A percentile compares a stretch with the other conserved stretches of the same genome.
Evolutionary conservation across 768 basidiomycete genomes (phyloP).

Genomic region (Boletales sp.): DNA sequence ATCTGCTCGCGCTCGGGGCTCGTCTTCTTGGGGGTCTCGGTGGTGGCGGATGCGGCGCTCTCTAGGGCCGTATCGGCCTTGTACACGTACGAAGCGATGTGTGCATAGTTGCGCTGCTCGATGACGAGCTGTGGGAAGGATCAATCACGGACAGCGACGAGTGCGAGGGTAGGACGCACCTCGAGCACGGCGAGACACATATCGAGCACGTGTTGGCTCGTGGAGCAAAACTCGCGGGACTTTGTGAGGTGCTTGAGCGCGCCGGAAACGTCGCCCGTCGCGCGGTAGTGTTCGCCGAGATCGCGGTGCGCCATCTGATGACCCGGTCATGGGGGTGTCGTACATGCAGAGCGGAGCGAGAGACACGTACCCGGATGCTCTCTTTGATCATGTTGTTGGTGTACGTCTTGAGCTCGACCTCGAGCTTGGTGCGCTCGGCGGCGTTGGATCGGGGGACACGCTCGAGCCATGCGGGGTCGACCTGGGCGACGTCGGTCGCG

Average conservation of each 20-base stretch:
- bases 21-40: slow-evolving; percentile 41
- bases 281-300: slow-evolving; percentile 74
- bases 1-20: slow-evolving; percentile 58
- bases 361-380: slow-evolving; percentile 75
- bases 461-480: slow-evolving; percentile 75
- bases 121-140: slow-evolving; percentile 63
- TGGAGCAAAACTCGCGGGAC: slow-evolving; percentile 88
- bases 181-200: slow-evolving; percentile 84
- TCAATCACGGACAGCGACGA: not conserved
- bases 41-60: slow-evolving; percentile 32
- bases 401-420: slow-evolving; percentile 94
- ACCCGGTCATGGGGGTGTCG: not conserved
- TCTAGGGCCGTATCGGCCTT: slow-evolving; percentile 94
- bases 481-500: slow-evolving; percentile 42
- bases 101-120: slow-evolving; percentile 82
- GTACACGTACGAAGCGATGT: slow-evolving; percentile 89
- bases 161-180: slow-evolving; percentile 35
- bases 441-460: slow-evolving; percentile 60
- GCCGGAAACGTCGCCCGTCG: slow-evolving; percentile 64
- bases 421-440: slow-evolving; percentile 77
- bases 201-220: slow-evolving; percentile 88
- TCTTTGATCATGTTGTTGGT: slow-evolving; percentile 98
- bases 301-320: slow-evolving; percentile 89
- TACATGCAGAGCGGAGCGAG: not conserved
- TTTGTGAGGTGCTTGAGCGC: slow-evolving; percentile 87